A percentile compares a stretch with the other conserved stretches of the same genome.
phyloP scores from a whole-genome alignment of 2,329 filamentous ascomycete genomes.

The Bipolaris zeicola region DNA sequence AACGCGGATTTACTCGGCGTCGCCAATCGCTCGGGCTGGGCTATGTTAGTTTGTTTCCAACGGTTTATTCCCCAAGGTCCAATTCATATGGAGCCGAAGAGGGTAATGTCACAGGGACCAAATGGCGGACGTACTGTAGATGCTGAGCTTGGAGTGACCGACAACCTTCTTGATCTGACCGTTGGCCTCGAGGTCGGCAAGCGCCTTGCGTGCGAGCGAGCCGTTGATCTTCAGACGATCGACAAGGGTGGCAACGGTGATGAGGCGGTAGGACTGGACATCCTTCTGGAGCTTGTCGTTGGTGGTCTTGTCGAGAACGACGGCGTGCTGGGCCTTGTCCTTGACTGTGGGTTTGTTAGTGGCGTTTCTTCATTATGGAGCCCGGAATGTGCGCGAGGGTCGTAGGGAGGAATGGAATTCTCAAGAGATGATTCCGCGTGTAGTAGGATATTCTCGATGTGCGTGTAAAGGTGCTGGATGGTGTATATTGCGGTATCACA shows the following conservation, averaged over 20 bases:
- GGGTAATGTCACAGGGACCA: neutral
- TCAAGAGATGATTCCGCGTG: neutral
- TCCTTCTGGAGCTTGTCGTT: conserved; percentile 99
- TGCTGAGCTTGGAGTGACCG: conserved; percentile 94
- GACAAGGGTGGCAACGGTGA: conserved; percentile 97
- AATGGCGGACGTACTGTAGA: conserved; percentile 77
- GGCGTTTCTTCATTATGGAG: conserved; percentile 18
- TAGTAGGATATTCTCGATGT: conserved; percentile 2
- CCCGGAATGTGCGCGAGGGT: conserved; percentile 9
- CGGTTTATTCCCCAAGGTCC: neutral
- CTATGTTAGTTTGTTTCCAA: conserved; percentile 21
- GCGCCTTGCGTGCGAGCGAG: conserved; percentile 86
- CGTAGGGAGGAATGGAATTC: conserved; percentile 2
- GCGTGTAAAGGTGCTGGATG: conserved; percentile 14
- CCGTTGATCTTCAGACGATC: conserved; percentile 99
- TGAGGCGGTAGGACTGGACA: conserved; percentile 99
- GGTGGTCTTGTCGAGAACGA: conserved; percentile 97
- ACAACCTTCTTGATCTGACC: conserved; percentile 98
- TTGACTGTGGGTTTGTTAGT: conserved; percentile 72
- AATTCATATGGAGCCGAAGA: neutral
- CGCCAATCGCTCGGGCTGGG: conserved; percentile 47
- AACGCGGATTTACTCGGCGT: conserved; percentile 42
- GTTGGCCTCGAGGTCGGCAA: conserved; percentile 95
- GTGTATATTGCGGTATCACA: conserved; percentile 40
- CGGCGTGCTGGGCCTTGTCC: conserved; percentile 99